These are phyloP conservation scores for Hypoxylon sp. DNA, from an alignment of 2,329 filamentous ascomycete species.

Conservation along the genomic window DNA sequence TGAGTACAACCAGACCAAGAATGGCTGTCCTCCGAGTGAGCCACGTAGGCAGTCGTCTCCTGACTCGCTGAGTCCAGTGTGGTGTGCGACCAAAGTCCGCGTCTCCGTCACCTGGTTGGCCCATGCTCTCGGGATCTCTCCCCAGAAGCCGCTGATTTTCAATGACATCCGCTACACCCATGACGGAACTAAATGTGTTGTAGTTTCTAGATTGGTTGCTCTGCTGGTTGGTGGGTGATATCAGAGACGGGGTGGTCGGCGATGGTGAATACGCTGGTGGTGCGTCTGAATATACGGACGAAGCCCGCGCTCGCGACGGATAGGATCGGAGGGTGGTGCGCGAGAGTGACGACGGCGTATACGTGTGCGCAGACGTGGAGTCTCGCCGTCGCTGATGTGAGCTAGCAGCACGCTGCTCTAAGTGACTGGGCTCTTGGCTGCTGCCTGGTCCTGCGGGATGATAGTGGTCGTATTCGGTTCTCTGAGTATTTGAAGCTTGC, in stretches of 20 bases:
- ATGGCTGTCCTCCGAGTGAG: constrained; percentile 48
- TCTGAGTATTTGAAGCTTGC: constrained; percentile 49
- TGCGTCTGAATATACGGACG: constrained; percentile 54
- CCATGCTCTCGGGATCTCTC: constrained; percentile 61
- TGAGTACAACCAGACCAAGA: constrained; percentile 48
- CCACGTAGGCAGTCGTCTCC: constrained; percentile 48
- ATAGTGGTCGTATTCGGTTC: constrained; percentile 9
- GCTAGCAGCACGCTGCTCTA: constrained; percentile 32
- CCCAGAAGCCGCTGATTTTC: constrained; percentile 59
- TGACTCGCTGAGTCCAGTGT: constrained; percentile 44
- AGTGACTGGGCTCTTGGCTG: constrained; percentile 29
- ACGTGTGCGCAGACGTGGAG: constrained; percentile 38
- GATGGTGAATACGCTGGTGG: constrained; percentile 65
- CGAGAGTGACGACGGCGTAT: constrained; percentile 46
- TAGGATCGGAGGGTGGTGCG: constrained; percentile 38
- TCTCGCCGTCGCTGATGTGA: constrained; percentile 29
- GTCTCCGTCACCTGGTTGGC: constrained; percentile 48
- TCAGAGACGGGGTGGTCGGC: constrained; percentile 34
- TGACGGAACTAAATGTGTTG: constrained; percentile 57
- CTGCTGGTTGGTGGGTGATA: constrained; percentile 32
- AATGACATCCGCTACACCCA: constrained; percentile 55
- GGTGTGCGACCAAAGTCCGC: constrained; percentile 42
- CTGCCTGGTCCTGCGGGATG: constrained; percentile 32
- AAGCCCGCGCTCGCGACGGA: constrained; percentile 39
- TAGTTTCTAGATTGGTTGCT: constrained; percentile 52